Evolutionary conservation across 495 filamentous ascomycete species (phyloP), one percentile per base, ranked within the genome.

Genomic region (Paragyromitra xinjiangensis): DNA sequence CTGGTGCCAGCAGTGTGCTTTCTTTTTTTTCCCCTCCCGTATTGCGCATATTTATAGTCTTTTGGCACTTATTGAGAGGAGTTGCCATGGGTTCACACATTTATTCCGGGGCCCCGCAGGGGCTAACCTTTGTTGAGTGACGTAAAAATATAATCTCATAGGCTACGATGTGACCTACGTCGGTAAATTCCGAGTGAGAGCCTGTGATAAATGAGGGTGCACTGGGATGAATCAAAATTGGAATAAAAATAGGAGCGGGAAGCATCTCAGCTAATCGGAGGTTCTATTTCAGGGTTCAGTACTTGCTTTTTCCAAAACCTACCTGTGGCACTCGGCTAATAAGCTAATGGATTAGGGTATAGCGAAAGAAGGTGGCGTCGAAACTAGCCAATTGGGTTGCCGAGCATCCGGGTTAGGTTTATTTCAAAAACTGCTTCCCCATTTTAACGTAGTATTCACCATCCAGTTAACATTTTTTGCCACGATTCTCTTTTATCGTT

Each of bases 221-320:
- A 3, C 8, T 12, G 3, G 2, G 29, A 24, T 16, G 53, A 39
- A 48, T 50, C 55, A 42, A 62, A 9, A 50, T n/a, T 14, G 26
- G 16, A 50, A n/a, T 70, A 61, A 44, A 45, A 48, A 70, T 50
- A 62, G 29, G 51, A 48, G 22, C 11, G 42, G 26, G 50, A 63
- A 40, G 12, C 4, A 51, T 40, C 24, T 40, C 5, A 34, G 67
- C 37, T 61, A 19, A n/a, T n/a, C 44, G 53, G 40, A 7, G 6
- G 9, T 26, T 71, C 68, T 71, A 62, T 71, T 71, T 71, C 56
- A 24, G 56, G 56, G n/a, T 50, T 9, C 14, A 16, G 16, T 39
- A 63, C 19, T 62, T 71, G 56, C 56, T 71, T 71, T 71, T 63
- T 62, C n/a, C 26, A 2, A 9, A 19, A 37, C 45, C 6, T 61